phyloP scores from a whole-genome alignment of 106 monocot species.

The Chionographis japonica region DNA sequence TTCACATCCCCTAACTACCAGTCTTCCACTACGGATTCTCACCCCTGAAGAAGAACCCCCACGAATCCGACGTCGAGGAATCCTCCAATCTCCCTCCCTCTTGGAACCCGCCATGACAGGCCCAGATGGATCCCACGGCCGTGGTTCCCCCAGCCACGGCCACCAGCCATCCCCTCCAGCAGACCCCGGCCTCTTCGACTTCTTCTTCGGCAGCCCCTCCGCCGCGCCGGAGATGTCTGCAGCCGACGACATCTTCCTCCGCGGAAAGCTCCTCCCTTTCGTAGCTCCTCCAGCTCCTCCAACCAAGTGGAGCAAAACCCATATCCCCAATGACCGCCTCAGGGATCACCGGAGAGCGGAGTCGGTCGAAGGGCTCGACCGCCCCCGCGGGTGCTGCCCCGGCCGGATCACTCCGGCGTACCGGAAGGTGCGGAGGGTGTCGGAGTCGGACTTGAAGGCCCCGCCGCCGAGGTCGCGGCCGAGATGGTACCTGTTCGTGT shows the following conservation, averaged over 20 bases:
- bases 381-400: neutral
- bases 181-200: constrained; percentile 1
- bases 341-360: neutral
- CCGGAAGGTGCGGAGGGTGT: neutral
- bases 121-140: no score
- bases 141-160: neutral
- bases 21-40: no score
- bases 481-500: constrained; percentile 22
- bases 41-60: no score
- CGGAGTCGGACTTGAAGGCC: neutral
- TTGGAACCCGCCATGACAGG: no score
- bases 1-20: no score
- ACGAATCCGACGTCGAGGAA: no score
- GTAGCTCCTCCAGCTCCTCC: neutral
- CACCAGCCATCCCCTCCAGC: neutral
- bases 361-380: no score
- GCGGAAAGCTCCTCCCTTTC: constrained; percentile 14
- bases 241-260: constrained; percentile 9
- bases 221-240: constrained; percentile 7
- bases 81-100: no score
- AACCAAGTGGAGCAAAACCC: neutral
- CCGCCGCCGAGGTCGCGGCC: neutral
- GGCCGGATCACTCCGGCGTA: neutral
- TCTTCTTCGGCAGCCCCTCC: neutral
- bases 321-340: neutral